Evolutionary conservation across 495 filamentous ascomycete species (phyloP).

Genomic region (Apiosordaria backusii): DNA sequence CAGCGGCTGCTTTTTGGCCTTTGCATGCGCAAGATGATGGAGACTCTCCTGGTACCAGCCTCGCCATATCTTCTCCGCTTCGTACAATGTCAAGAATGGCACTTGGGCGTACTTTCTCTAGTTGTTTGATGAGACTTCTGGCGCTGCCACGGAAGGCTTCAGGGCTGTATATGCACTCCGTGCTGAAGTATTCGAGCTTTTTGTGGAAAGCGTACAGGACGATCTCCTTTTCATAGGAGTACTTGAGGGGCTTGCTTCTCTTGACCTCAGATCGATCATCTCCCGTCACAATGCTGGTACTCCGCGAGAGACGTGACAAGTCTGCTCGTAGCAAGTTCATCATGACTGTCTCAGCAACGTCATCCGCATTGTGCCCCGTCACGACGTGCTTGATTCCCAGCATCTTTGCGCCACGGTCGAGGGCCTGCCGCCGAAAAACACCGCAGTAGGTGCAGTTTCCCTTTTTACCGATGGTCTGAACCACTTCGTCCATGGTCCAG

Average conservation of each 20-base stretch:
- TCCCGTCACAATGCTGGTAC: constrained; percentile 88
- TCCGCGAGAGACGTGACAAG: constrained; percentile 77
- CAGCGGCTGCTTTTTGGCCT: constrained; percentile 32
- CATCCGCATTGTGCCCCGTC: constrained; percentile 96
- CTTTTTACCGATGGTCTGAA: constrained; percentile 92
- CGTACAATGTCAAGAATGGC: constrained; percentile 92
- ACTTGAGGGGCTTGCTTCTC: constrained; percentile 93
- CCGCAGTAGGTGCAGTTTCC: constrained; percentile 99
- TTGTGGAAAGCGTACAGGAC: constrained; percentile 96
- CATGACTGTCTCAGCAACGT: constrained; percentile 95
- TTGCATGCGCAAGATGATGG: constrained; percentile 38
- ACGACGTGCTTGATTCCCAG: constrained; percentile 91
- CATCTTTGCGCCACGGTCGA: constrained; percentile 86
- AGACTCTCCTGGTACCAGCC: constrained; percentile 64
- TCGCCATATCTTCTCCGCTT: constrained; percentile 95
- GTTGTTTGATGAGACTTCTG: constrained; percentile 84
- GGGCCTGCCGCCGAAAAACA: constrained; percentile 89
- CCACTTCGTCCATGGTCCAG: constrained; percentile 99
- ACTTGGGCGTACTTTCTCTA: constrained; percentile 88
- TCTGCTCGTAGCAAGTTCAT: constrained; percentile 96
- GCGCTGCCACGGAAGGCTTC: constrained; percentile 97
- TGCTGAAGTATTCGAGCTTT: constrained; percentile 94
- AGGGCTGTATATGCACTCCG: constrained; percentile 96
- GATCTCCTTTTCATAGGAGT: constrained; percentile 98
- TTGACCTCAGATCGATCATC: constrained; percentile 73